Evolutionary conservation across 2,329 filamentous ascomycete species (phyloP), one percentile per base, ranked within the genome.

Genomic region (Cadophora sp.): DNA sequence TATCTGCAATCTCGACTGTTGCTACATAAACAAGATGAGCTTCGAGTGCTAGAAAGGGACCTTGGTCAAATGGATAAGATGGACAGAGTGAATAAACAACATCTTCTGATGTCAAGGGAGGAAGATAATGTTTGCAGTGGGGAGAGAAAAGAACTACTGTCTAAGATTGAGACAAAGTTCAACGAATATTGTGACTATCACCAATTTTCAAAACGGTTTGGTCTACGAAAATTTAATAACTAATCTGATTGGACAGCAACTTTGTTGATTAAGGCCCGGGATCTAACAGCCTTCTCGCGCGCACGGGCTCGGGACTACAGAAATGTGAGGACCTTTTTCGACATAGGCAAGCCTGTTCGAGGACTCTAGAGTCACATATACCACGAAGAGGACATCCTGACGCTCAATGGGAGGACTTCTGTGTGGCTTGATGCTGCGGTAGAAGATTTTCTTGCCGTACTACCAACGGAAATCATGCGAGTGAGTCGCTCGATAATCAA

Each of bases 1-100:
- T 79, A 75, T 53, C 66, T 82, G 0, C 78, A 80, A 58, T 70
- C 78, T 1, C 74, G 81, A 0, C 50, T 82, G 0, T 68, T 81
- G 0, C 48, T 73, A 2, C 39, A 72, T 11, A 73, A 71, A 56
- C 70, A 73, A 62, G 70, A 71, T 27, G 62, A 70, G 59, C 14
- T 73, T 8, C n/a, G 68, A 43, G 64, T 30, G 16, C 36, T 72
- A 3, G 71, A 73, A 24, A 4, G 22, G 7, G 43, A 56, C 1
- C 64, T 73, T 2, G 56, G 63, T 59, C 24, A 36, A 2, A 47
- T 68, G n/a, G 72, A 73, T 27, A 27, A 53, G 6, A n/a, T 20
- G 13, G 67, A 73, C n/a, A n/a, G n/a, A n/a, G n/a, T n/a, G n/a
- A n/a, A n/a, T n/a, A n/a, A n/a, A n/a, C n/a, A n/a, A n/a, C n/a